phyloP scores from a whole-genome alignment of 768 basidiomycete species.

The Tylopilus cervinicoccineus region DNA sequence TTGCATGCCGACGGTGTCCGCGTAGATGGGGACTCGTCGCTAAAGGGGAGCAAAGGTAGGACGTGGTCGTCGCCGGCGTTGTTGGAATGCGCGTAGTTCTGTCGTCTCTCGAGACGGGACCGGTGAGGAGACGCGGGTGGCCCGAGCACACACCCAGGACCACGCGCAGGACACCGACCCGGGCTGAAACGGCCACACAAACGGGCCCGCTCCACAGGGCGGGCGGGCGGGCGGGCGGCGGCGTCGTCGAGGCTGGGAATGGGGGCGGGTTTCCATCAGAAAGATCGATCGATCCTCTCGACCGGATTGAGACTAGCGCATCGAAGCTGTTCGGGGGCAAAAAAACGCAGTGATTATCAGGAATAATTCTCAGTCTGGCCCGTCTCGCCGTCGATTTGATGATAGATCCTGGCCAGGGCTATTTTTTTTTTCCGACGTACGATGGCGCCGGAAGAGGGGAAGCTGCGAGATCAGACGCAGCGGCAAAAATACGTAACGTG shows the following conservation, averaged over 20 bases:
- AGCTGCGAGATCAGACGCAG: conserved; percentile 11
- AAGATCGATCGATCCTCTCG: conserved; percentile 25
- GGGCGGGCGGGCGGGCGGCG: too few relatives aligned
- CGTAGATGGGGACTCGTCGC: conserved; percentile 26
- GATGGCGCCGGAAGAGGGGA: conserved; percentile 12
- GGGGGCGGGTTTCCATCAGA: conserved; percentile 29
- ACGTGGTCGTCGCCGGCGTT: conserved; percentile 20
- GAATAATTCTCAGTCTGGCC: conserved; percentile 8
- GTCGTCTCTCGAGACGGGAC: conserved; percentile 25
- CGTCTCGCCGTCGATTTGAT: neutral
- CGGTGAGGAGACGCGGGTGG: conserved; percentile 24
- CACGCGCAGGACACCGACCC: too few relatives aligned
- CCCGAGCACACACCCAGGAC: conserved; percentile 2
- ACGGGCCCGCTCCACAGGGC: too few relatives aligned
- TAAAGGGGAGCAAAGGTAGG: conserved; percentile 32
- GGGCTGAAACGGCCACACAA: too few relatives aligned
- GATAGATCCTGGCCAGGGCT: neutral
- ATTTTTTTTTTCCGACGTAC: conserved; percentile 6
- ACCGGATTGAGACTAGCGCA: conserved; percentile 15
- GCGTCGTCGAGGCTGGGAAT: too few relatives aligned
- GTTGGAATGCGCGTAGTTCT: conserved; percentile 13
- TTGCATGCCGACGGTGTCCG: conserved; percentile 41
- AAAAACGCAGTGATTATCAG: conserved; percentile 1
- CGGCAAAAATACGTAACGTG: conserved; percentile 23
- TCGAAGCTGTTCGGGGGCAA: conserved; percentile 7